Base-by-base conservation (phyloP, 768 basidiomycete species). In the Mycena venus region DNA sequence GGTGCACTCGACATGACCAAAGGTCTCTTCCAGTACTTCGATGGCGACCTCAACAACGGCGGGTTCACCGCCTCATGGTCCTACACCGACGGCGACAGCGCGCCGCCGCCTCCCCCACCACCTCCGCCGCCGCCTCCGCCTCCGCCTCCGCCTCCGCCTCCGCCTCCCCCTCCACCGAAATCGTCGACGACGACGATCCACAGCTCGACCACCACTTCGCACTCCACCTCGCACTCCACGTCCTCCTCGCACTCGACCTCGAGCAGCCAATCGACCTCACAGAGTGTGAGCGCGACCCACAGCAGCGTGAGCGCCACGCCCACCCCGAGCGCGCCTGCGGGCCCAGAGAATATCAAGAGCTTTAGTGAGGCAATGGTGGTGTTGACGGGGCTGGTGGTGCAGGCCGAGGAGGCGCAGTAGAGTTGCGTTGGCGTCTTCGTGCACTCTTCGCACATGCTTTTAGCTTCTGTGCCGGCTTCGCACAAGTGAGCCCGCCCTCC, bases 1-100 rank as follows among this genome's bases (percentile, higher is more conserved):
- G 65, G 65, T 25, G 23, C n/a, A 25, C 4, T 67, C 53, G 65
- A 67, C 49, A 17, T 67, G 40, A 67, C 65, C 23, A 55, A 67
- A n/a, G 65, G 65, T 14, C 49, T 67, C 21, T 67, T 67, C 36
- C 14, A 67, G 53, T 56, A 55, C 53, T 31, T 67, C 49, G 8
- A 14, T 6, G 51, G 36, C 53, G 65, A 56, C 32, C 36, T 56
- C n/a, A n/a, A n/a, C n/a, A n/a, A n/a, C 27, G 65, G 65, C 53
- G 36, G 19, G 7, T 27, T 56, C 53, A 19, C 7, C n/a, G 65
- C 29, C 51, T 67, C 65, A 7, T 67, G 65, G 65, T 55, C 51
- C 25, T 67, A 53, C 36, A 23, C 27, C 14, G 65, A 56, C 53
- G 65, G 36, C n/a, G 58, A 60, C n/a, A 25, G n/a, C 49, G 42